Evolutionary conservation across 2,329 filamentous ascomycete species (phyloP).

Genomic region (Diaporthe sp.): DNA sequence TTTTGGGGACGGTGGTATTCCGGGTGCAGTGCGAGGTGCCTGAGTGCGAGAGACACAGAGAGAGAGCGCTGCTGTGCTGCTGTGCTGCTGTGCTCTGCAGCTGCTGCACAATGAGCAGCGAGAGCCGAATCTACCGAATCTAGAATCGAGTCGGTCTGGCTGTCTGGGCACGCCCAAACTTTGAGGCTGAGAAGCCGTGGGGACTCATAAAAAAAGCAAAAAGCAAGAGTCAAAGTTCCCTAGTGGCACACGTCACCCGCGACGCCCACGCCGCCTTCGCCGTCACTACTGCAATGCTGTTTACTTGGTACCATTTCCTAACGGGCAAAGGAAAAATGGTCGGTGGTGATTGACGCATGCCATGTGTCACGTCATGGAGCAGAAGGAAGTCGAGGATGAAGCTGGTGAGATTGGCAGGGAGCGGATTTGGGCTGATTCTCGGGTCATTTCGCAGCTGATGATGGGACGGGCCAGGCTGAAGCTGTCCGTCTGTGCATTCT

Average conservation of each 20-base stretch:
- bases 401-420: conserved; percentile 22
- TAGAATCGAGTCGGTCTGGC: conserved; percentile 33
- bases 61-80: neutral
- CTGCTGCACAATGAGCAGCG: conserved; percentile 3
- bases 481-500: conserved; percentile 26
- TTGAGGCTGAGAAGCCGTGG: conserved; percentile 33
- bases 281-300: neutral
- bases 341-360: neutral
- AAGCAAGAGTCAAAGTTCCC: conserved; percentile 5
- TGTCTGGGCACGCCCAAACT: conserved; percentile 24
- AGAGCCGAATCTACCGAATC: conserved; percentile 21
- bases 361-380: conserved; percentile 18
- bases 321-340: neutral
- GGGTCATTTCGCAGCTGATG: conserved; percentile 28
- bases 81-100: neutral
- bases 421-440: conserved; percentile 21
- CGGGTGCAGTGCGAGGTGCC: conserved; percentile 30
- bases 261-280: neutral
- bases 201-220: conserved; percentile 22
- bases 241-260: conserved; percentile 28
- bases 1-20: conserved; percentile 25
- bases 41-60: neutral
- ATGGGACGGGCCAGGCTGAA: conserved; percentile 29
- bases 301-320: neutral
- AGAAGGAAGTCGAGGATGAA: neutral